phyloP scores from a whole-genome alignment of 768 basidiomycete genomes.

The Cyclocybe cylindracea region DNA sequence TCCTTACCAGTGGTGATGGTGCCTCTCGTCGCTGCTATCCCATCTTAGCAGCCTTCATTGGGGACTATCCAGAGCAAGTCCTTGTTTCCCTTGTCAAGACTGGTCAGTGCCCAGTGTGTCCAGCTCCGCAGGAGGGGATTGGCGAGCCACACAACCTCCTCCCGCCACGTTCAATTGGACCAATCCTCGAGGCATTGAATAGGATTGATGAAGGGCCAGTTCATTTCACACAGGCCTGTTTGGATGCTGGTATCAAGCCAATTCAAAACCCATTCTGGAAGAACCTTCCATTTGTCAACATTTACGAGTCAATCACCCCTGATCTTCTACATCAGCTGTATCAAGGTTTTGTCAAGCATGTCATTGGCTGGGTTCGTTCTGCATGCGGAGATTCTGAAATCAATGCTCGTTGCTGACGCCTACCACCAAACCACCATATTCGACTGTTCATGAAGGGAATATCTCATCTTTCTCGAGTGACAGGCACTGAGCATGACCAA shows the following conservation, averaged over 20 bases:
- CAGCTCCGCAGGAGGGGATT: constrained; percentile 14
- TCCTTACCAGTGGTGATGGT: constrained; percentile 36
- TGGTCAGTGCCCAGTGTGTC: constrained; percentile 30
- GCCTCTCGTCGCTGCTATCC: constrained; percentile 28
- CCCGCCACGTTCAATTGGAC: constrained; percentile 9
- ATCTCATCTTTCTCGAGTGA: constrained; percentile 4
- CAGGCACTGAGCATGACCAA: constrained; percentile 14
- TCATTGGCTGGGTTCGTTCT: constrained; percentile 34
- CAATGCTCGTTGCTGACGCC: constrained; percentile 33
- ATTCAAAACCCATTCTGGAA: constrained; percentile 40
- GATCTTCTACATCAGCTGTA: constrained; percentile 51
- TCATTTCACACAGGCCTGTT: constrained; percentile 16
- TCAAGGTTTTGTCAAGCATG: constrained; percentile 43
- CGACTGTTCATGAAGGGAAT: constrained; percentile 20
- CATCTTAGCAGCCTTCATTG: constrained; percentile 39
- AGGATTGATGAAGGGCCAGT: constrained; percentile 9
- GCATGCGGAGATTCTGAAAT: constrained; percentile 29
- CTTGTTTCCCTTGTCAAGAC: constrained; percentile 30
- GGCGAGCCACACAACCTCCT: constrained; percentile 7
- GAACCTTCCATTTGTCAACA: constrained; percentile 38
- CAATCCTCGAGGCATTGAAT: constrained; percentile 26
- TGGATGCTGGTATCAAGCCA: constrained; percentile 22
- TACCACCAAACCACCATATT: constrained; percentile 28
- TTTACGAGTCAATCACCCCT: constrained; percentile 40
- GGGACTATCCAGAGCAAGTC: constrained; percentile 47